Conservation (phyloP, 83 land plant genomes). For the Diphasiastrum complanatum region DNA sequence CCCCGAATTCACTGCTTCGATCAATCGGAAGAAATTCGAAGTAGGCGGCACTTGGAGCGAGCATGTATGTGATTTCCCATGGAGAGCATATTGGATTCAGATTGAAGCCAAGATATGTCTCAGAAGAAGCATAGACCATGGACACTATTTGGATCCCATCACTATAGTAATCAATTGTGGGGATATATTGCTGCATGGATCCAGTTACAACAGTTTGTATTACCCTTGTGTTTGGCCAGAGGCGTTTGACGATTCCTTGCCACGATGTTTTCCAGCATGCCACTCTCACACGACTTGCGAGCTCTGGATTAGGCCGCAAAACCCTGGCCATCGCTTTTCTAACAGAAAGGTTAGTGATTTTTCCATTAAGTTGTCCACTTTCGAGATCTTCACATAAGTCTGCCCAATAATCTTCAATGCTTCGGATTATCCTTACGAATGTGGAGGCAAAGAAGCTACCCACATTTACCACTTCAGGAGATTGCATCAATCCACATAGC, state of each 20-base stretch:
- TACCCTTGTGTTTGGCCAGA: neutral
- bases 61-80: no score
- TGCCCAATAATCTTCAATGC: constrained; percentile 2
- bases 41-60: neutral
- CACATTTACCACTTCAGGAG: neutral
- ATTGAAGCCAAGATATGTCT: neutral
- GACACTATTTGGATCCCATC: neutral
- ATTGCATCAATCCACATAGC: neutral
- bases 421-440: neutral
- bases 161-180: neutral
- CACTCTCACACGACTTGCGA: neutral
- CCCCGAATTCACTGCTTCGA: neutral
- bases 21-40: constrained; percentile 1
- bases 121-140: constrained; percentile 3
- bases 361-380: neutral
- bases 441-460: neutral
- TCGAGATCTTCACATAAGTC: neutral
- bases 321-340: neutral
- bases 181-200: constrained; percentile 4
- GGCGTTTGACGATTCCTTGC: neutral
- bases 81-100: no score
- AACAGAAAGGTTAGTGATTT: neutral
- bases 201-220: neutral
- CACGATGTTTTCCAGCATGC: neutral
- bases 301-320: no score